Evolutionary conservation across 2,329 filamentous ascomycete genomes (phyloP), one percentile per base, ranked within the genome.

Genomic region (Leptosphaerulina australis): DNA sequence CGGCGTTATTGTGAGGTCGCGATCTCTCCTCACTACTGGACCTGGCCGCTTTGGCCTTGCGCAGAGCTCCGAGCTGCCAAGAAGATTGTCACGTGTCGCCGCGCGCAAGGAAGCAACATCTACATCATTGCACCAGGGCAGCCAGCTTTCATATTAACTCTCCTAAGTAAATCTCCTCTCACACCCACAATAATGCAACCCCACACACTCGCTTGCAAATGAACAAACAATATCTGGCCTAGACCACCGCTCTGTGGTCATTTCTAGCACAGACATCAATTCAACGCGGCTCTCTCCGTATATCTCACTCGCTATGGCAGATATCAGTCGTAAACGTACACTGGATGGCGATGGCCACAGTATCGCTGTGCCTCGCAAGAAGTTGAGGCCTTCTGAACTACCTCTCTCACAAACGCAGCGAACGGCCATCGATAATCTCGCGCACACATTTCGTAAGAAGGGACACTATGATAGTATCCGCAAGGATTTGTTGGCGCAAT

Each of bases 361-460:
- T n/a, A n/a, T 69, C 44, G 66, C 64, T 8, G 50, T 69, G 26
- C 60, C 71, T 30, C 76, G 77, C 59, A 81, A 80, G 61, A 88
- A 84, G 64, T 83, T 87, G 69, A 90, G 90, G 70, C 83, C 88
- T 3, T 87, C 86, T 0, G 89, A 93, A 61, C 79, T 93, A 14
- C 89, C 89, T 1, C 75, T 92, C 15, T 83, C 88, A 4, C 87
- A 86, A 3, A 81, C 84, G n/a, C 89, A 90, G 43, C 81, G 88
- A 57, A 81, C 83, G 1, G 85, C 87, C 1, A 90, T 93, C 48
- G 88, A 92, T 62, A 82, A 81, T 12, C 81, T 93, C 17, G 83
- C 88, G n/a, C 86, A 90, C 67, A 87, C 83, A 9, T 93, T 92
- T 76, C 92, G 92, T 74, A 93, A 92, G 76, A 91, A 90, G 72